Percentiles rank a stretch among this genome's conserved stretches.
Evolutionary conservation across 2,329 filamentous ascomycete species (phyloP).

Genomic region (Aspergillus carbonarius): DNA sequence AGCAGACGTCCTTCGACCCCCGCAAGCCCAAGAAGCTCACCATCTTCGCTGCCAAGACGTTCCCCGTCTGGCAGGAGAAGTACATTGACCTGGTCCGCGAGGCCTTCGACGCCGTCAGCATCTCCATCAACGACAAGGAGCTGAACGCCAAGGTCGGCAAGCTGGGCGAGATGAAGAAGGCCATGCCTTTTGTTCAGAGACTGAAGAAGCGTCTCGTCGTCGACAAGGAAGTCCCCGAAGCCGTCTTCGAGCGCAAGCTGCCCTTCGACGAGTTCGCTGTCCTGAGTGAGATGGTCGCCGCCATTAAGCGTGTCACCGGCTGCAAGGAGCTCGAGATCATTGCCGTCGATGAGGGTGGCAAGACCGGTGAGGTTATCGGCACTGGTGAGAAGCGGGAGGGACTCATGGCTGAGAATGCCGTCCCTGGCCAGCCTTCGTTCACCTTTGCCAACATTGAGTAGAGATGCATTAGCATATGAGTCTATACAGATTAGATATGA

Average conservation of each 20-base stretch:
- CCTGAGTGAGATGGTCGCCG: conserved; percentile 73
- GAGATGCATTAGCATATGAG: neutral
- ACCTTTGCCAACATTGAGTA: conserved; percentile 74
- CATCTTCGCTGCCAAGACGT: conserved; percentile 76
- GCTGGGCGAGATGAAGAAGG: conserved; percentile 82
- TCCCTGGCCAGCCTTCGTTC: conserved; percentile 80
- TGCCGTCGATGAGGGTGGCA: conserved; percentile 61
- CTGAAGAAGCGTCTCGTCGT: conserved; percentile 78
- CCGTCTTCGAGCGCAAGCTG: conserved; percentile 79
- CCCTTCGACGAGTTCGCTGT: conserved; percentile 80
- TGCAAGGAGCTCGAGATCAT: conserved; percentile 72
- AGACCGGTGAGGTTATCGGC: conserved; percentile 45
- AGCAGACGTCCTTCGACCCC: conserved; percentile 79
- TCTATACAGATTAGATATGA: neutral
- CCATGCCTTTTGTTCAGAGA: conserved; percentile 91
- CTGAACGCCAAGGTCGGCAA: conserved; percentile 77
- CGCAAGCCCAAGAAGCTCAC: conserved; percentile 89
- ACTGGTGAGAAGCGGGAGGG: conserved; percentile 57
- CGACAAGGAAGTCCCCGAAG: conserved; percentile 63
- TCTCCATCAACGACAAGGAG: conserved; percentile 74
- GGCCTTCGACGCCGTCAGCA: conserved; percentile 62
- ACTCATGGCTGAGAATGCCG: conserved; percentile 69
- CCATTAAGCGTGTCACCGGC: conserved; percentile 73
- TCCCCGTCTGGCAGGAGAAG: conserved; percentile 88
- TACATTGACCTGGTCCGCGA: conserved; percentile 78